Evolutionary conservation across 2,329 filamentous ascomycete species (phyloP).

Genomic region (Fusarium floridanum): DNA sequence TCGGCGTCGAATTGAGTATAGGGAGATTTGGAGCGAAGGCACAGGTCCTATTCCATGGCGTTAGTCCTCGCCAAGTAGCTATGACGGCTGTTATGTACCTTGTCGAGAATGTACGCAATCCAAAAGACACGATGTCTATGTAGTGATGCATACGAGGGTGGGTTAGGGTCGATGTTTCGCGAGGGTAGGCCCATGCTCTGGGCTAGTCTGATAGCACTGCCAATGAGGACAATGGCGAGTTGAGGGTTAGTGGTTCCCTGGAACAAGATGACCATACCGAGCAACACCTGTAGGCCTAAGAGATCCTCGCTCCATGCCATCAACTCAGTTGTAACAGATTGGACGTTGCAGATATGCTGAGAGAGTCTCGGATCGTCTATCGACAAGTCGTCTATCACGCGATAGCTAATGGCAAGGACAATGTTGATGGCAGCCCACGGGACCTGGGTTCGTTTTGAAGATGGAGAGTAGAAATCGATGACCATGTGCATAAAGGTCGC

Average conservation of each 20-base stretch:
- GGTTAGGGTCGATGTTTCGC: not conserved
- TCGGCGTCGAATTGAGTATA: slow-evolving; percentile 52
- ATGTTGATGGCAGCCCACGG: slow-evolving; percentile 50
- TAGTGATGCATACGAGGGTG: slow-evolving; percentile 1
- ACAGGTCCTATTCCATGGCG: slow-evolving; percentile 44
- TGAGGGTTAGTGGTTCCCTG: slow-evolving; percentile 48
- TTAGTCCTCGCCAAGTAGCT: not conserved
- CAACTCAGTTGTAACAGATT: slow-evolving; percentile 49
- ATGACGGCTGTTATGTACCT: not conserved
- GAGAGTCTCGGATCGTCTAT: slow-evolving; percentile 23
- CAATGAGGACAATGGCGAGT: slow-evolving; percentile 48
- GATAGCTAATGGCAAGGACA: slow-evolving; percentile 49
- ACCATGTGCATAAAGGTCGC: slow-evolving; percentile 48
- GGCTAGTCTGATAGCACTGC: slow-evolving; percentile 49
- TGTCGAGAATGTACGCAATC: slow-evolving; percentile 52
- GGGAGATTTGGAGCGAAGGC: slow-evolving; percentile 48
- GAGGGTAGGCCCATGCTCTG: slow-evolving; percentile 50
- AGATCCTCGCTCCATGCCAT: slow-evolving; percentile 48
- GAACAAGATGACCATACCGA: slow-evolving; percentile 50
- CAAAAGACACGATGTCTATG: slow-evolving; percentile 51
- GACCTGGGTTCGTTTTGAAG: slow-evolving; percentile 20
- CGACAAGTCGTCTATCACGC: slow-evolving; percentile 27
- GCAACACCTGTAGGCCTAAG: slow-evolving; percentile 49
- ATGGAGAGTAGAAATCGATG: slow-evolving; percentile 46
- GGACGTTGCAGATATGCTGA: slow-evolving; percentile 48